Evolutionary conservation across 2,329 filamentous ascomycete genomes (phyloP).

Genomic region (Xylaria polymorpha): DNA sequence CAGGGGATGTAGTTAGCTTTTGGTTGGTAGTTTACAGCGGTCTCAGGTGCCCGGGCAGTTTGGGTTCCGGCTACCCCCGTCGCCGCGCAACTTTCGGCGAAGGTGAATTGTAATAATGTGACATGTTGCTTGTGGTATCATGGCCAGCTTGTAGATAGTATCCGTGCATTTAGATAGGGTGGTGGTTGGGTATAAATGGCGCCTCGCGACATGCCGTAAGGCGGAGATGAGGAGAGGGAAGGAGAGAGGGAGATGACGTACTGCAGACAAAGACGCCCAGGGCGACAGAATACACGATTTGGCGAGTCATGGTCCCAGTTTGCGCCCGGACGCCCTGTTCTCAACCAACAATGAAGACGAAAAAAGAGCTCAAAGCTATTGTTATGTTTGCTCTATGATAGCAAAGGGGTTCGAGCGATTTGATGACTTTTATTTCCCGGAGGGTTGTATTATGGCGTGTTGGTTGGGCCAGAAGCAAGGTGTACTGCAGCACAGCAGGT

Average conservation of each 20-base stretch:
- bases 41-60: too few species aligned
- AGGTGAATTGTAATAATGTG: not conserved
- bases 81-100: not conserved
- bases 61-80: not conserved
- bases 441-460: slow-evolving; percentile 13
- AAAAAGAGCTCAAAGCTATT: slow-evolving; percentile 20
- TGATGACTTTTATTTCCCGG: slow-evolving; percentile 8
- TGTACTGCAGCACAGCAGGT: not conserved
- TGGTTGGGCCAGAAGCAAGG: slow-evolving; percentile 17
- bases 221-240: slow-evolving; percentile 9
- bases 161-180: not conserved
- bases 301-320: slow-evolving; percentile 54
- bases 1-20: slow-evolving; percentile 48
- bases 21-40: not conserved
- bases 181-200: not conserved
- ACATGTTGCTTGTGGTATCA: not conserved
- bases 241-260: slow-evolving; percentile 49
- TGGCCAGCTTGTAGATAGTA: not conserved
- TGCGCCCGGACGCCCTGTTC: slow-evolving; percentile 20
- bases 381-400: not conserved
- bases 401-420: slow-evolving; percentile 1
- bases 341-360: slow-evolving; percentile 23
- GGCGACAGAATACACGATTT: slow-evolving; percentile 55
- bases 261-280: slow-evolving; percentile 57
- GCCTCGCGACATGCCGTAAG: not conserved